phyloP scores from a whole-genome alignment of 306 rosid species.

The Cajanus cajan region DNA sequence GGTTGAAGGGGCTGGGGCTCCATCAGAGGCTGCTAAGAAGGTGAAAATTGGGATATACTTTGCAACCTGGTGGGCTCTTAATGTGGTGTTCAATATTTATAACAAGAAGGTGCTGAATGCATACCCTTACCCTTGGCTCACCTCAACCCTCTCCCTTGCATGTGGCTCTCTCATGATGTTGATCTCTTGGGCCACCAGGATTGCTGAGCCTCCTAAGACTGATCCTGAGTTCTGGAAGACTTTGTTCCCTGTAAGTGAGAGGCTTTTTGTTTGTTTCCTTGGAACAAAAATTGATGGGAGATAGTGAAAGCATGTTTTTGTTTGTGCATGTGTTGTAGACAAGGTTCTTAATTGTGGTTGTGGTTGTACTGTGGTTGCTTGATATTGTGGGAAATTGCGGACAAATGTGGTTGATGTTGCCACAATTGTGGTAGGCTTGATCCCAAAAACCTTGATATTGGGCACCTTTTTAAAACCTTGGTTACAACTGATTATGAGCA shows the following conservation, averaged over 20 bases:
- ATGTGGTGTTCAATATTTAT: conserved; percentile 88
- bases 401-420: too few species aligned
- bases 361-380: too few species aligned
- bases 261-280: conserved; percentile 48
- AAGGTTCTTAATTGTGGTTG: too few species aligned
- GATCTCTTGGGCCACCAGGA: conserved; percentile 74
- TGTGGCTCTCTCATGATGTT: conserved; percentile 91
- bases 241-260: conserved; percentile 76
- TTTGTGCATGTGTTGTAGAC: conserved; percentile 4
- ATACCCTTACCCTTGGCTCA: conserved; percentile 88
- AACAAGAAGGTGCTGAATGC: conserved; percentile 96
- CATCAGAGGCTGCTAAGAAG: conserved; percentile 72
- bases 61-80: conserved; percentile 91
- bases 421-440: not conserved
- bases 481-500: too few species aligned
- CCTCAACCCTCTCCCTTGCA: conserved; percentile 90
- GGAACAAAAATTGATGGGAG: conserved; percentile 29
- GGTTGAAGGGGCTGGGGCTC: conserved; percentile 37
- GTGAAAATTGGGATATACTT: conserved; percentile 82
- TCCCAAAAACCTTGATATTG: not conserved
- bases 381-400: not conserved
- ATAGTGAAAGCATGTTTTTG: conserved; percentile 37
- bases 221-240: conserved; percentile 89
- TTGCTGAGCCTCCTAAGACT: conserved; percentile 84
- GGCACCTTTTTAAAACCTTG: too few species aligned